Base-by-base conservation (phyloP, 129 eudicot genomes). In the Artemisia argyi region DNA sequence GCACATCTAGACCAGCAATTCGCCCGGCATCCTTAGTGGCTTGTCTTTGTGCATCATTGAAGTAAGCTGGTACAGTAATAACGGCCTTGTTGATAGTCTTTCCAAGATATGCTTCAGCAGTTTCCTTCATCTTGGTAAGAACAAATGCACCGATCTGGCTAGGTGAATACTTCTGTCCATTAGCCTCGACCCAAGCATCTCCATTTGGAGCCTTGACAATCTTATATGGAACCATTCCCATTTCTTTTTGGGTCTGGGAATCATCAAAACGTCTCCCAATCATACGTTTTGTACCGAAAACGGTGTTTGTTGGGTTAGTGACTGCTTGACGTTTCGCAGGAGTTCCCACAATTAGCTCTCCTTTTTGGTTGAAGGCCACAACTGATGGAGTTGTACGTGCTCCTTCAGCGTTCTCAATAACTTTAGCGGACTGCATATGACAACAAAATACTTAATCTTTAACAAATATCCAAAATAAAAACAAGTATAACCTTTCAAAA, bases 311-410 rank as follows among this genome's bases (percentile, higher is more conserved):
- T 3, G 98, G 96, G 72, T 93, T 93, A 13, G 98, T 93, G 61
- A 93, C 98, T 4, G 98, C 98, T 77, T 93, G 98, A 62, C 98
- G 90, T 71, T 93, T 93, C 13, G 98, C 98, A 46, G 98, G 98
- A 14, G 91, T 90, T 44, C 98, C 98, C 60, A 93, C 91, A 71
- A 93, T 84, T 17, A 89, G 76, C 78, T 93, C 98, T 72, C 92
- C 96, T 80, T 93, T 93, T 49, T 71, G 95, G 82, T 79, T 89
- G 46, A 93, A 89, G 24, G 98, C 98, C 47, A 93, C 97, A 22
- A 93, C 96, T 1, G 98, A 93, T 32, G 98, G 98, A 15, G 98
- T 93, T 3, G 98, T 93, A 0, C 98, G 88, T 58, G 98, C 82
- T 48, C 98, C 98, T 75, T 93, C 98, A 18, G 98, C 79, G 60